A percentile compares a stretch with the other conserved stretches of the same genome.
phyloP scores from a whole-genome alignment of 345 rosid species.

The Gynandropsis gynandra region DNA sequence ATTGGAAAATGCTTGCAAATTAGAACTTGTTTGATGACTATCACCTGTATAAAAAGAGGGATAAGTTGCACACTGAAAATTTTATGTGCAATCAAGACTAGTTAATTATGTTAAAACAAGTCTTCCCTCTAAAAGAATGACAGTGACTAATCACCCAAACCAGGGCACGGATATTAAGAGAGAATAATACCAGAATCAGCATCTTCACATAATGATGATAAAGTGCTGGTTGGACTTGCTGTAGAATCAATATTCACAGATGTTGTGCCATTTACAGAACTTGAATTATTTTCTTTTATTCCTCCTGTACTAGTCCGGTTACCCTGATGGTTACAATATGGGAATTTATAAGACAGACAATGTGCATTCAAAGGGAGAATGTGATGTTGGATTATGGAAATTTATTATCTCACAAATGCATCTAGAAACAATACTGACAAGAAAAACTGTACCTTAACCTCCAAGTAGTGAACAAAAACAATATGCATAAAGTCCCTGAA shows the following conservation, averaged over 20 bases:
- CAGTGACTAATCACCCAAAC: neutral
- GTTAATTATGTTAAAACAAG: conserved; percentile 6
- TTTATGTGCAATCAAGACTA: conserved; percentile 16
- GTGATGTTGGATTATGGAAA: conserved; percentile 1
- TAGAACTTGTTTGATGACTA: conserved; percentile 49
- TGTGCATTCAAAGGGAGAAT: conserved; percentile 3
- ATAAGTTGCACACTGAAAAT: conserved; percentile 17
- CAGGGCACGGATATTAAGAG: conserved; percentile 7
- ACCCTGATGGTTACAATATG: conserved; percentile 36
- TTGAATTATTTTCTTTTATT: conserved; percentile 41
- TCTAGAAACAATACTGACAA: conserved; percentile 8
- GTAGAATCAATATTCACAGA: conserved; percentile 59
- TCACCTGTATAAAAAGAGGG: conserved; percentile 47
- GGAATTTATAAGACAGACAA: neutral
- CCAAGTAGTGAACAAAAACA: conserved; percentile 50
- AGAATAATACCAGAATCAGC: conserved; percentile 67
- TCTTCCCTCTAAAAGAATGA: conserved; percentile 13
- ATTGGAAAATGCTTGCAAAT: conserved; percentile 28
- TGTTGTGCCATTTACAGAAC: conserved; percentile 36
- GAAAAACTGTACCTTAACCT: conserved; percentile 59
- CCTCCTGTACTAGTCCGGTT: conserved; percentile 46
- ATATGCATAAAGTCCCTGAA: conserved; percentile 85
- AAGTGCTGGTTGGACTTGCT: conserved; percentile 69
- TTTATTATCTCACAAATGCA: conserved; percentile 1
- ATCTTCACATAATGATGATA: conserved; percentile 72